phyloP scores from a whole-genome alignment of 2,329 filamentous ascomycete genomes.

The Fusarium algeriense region DNA sequence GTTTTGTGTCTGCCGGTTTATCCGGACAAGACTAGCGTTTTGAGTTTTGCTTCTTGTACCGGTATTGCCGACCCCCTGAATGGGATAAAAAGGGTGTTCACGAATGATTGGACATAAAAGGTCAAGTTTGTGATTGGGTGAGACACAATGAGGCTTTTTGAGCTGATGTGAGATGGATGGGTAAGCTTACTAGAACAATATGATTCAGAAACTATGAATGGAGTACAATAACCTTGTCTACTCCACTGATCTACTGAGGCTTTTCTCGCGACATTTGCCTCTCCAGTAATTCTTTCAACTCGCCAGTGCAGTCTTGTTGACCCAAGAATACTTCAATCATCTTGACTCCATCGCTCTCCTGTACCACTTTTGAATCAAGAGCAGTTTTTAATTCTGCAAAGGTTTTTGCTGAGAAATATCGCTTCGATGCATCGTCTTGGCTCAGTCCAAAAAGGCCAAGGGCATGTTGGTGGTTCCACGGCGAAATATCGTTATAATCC shows the following conservation, averaged over 20 bases:
- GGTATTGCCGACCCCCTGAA: background rate
- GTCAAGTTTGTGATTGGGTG: background rate
- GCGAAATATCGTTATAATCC: slow-evolving; percentile 19
- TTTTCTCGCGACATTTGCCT: background rate
- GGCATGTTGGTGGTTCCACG: slow-evolving; percentile 17
- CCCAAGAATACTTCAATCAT: slow-evolving; percentile 24
- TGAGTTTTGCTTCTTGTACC: background rate
- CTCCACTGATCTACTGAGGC: background rate
- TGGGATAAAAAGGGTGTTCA: background rate
- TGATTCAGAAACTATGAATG: background rate
- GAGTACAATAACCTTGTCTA: background rate
- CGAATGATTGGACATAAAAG: background rate
- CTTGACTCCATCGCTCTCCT: background rate
- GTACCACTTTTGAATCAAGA: background rate
- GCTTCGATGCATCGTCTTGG: background rate
- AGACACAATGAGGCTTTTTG: background rate
- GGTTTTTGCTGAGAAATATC: background rate
- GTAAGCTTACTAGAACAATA: background rate
- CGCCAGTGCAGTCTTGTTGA: slow-evolving; percentile 18
- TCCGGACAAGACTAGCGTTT: background rate
- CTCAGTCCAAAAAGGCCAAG: slow-evolving; percentile 11
- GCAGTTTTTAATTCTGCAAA: slow-evolving; percentile 7
- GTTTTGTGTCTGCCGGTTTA: background rate
- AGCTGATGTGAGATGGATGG: background rate
- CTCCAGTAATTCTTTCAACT: background rate